Evolutionary conservation across 1,284 basidiomycete genomes (phyloP), one percentile per base, ranked within the genome.

Genomic region (Sporisorium exsertum): DNA sequence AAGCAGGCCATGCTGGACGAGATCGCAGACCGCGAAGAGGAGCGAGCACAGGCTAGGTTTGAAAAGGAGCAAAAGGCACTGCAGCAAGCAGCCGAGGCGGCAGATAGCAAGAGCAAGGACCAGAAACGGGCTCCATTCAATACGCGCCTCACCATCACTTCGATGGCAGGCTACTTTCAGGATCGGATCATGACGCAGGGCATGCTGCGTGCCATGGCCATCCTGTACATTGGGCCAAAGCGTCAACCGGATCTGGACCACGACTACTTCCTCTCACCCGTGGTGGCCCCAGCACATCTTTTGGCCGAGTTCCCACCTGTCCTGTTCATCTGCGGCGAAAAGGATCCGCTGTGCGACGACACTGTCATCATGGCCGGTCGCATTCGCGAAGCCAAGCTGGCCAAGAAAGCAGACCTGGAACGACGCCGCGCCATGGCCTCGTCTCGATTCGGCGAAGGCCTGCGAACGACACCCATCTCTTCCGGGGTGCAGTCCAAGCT

Each of bases 121-220:
- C 59, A 69, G 33, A 77, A 69, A 50, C 68, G 56, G 7, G 68
- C 61, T 5, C 71, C 64, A 43, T 89, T 94, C 79, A 92, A 93
- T 24, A 95, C 94, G 5, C 88, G 94, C 51, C 87, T 98, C 78
- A 96, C 96, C 0, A 97, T 99, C 94, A 97, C 95, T 3, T 95
- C 93, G 81, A 90, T 95, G 55, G 93, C 93, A 20, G 95, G 94
- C 42, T 83, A 81, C 56, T 83, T 81, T 46, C 77, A 81, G 52
- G 81, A 83, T 37, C 68, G 81, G 12, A 82, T 83, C 67, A 50
- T 83, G 26, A 78, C 80, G 16, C 81, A 80, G 51, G 71, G 73
- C 35, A 83, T 82, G 81, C 96, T 97, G 93, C 92, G 96, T 46
- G 94, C 95, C 0, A 98, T 98, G 95, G 95, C 95, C 1, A 95